Conservation (phyloP, 139 green algal species). For the Chlorella sp. region DNA sequence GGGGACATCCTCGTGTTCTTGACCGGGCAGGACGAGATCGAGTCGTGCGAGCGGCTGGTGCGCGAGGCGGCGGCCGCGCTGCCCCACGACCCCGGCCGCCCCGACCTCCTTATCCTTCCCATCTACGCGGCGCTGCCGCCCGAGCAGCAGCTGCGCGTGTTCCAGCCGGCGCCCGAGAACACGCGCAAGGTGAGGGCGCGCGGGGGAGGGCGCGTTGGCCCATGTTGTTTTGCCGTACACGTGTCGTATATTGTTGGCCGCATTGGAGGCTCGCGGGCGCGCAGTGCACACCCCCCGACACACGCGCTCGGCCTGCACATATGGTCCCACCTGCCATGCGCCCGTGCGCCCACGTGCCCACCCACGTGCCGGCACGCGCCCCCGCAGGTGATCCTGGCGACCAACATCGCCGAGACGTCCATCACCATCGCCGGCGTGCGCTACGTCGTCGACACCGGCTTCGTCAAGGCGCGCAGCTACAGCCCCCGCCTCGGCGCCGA, state of each 20-base stretch:
- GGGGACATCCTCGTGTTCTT: constrained; percentile 94
- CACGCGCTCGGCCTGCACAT: too few relatives aligned
- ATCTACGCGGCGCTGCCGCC: constrained; percentile 85
- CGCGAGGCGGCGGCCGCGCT: constrained; percentile 39
- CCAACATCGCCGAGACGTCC: constrained; percentile 95
- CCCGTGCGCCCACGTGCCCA: too few relatives aligned
- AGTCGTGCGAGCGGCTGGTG: constrained; percentile 74
- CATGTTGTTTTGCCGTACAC: too few relatives aligned
- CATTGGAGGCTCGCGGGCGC: too few relatives aligned
- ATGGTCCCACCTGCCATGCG: too few relatives aligned
- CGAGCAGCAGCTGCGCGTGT: constrained; percentile 80
- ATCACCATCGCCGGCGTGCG: constrained; percentile 87
- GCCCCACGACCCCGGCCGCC: constrained; percentile 1
- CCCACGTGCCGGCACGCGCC: too few relatives aligned
- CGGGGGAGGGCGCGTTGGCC: not conserved
- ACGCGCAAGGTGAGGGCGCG: constrained; percentile 59
- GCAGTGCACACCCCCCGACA: too few relatives aligned
- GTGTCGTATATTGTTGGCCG: too few relatives aligned
- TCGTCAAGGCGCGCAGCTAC: constrained; percentile 88
- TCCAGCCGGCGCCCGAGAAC: constrained; percentile 64
- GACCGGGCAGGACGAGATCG: constrained; percentile 90
- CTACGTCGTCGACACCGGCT: constrained; percentile 81
- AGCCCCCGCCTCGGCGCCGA: constrained; percentile 74
- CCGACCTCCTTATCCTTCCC: constrained; percentile 57
- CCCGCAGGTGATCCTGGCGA: constrained; percentile 78